Evolutionary conservation across 176 grass and related monocot species (phyloP).

Genomic region (Oryza meridionalis): DNA sequence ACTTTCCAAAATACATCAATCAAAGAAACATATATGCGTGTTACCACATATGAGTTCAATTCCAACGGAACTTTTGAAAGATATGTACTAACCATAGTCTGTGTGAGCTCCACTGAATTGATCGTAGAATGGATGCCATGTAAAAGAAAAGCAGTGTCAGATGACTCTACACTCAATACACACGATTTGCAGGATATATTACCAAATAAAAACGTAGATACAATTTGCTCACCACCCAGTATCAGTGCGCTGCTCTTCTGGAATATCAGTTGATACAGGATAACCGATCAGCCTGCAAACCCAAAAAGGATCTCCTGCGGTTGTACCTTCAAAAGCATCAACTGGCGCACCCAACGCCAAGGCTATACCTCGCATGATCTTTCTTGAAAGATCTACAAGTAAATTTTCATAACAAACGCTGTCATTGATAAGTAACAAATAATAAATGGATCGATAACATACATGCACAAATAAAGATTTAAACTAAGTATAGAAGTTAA

Average conservation of each 20-base stretch:
- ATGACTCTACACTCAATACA: slow-evolving; percentile 10
- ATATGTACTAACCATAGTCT: slow-evolving; percentile 82
- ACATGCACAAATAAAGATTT: slow-evolving; percentile 9
- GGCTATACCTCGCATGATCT: slow-evolving; percentile 93
- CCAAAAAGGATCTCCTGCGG: slow-evolving; percentile 78
- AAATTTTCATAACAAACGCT: slow-evolving; percentile 25
- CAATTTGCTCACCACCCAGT: slow-evolving; percentile 69
- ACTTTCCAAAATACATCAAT: neutral
- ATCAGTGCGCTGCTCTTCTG: slow-evolving; percentile 68
- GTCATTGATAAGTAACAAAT: neutral
- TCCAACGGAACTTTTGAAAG: neutral
- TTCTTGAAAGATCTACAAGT: slow-evolving; percentile 78
- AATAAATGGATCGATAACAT: neutral
- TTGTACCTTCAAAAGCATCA: slow-evolving; percentile 75
- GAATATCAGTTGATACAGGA: slow-evolving; percentile 81
- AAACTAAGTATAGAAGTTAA: slow-evolving; percentile 37
- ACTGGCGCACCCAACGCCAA: slow-evolving; percentile 69
- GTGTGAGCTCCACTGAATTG: slow-evolving; percentile 91
- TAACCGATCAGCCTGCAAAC: slow-evolving; percentile 84
- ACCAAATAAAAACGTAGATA: neutral
- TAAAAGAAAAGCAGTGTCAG: slow-evolving; percentile 39
- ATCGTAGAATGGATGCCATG: slow-evolving; percentile 16
- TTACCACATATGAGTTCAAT: neutral
- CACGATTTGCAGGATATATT: slow-evolving; percentile 12
- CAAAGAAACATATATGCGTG: neutral